A percentile compares a stretch with the other conserved stretches of the same genome.
These are phyloP conservation scores for Xylaria flabelliformis DNA, from an alignment of 495 filamentous ascomycete species.

Conservation along the genomic window DNA sequence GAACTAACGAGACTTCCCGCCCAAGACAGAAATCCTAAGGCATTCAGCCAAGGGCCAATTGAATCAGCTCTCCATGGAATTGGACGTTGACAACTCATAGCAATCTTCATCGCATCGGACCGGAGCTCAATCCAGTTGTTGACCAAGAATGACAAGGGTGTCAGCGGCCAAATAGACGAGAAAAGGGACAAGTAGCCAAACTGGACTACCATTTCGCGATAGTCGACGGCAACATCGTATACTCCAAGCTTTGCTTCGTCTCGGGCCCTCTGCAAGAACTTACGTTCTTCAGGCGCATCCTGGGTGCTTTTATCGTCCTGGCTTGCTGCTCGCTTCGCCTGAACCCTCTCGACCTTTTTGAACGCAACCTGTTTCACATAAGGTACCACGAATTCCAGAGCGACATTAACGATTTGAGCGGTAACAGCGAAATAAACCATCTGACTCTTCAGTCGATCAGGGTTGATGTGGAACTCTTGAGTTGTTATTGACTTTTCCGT, in stretches of 20 bases:
- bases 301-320: conserved; percentile 50
- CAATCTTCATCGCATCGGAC: conserved; percentile 94
- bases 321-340: conserved; percentile 54
- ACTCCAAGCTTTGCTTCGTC: conserved; percentile 83
- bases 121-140: conserved; percentile 98
- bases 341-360: conserved; percentile 74
- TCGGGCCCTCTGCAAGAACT: conserved; percentile 80
- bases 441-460: conserved; percentile 83
- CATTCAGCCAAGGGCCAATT: conserved; percentile 93
- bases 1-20: conserved; percentile 85
- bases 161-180: conserved; percentile 90
- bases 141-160: conserved; percentile 84
- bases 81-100: conserved; percentile 84
- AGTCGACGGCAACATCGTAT: conserved; percentile 88
- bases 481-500: conserved; percentile 72
- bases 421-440: conserved; percentile 98
- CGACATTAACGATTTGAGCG: conserved; percentile 88
- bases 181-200: conserved; percentile 95
- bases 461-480: conserved; percentile 81
- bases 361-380: conserved; percentile 77
- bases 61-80: conserved; percentile 87
- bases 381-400: conserved; percentile 85
- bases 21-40: conserved; percentile 88
- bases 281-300: conserved; percentile 74
- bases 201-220: conserved; percentile 95